Evolutionary conservation across 179 eudicot genomes (phyloP).

Genomic region (Corrigiola litoralis): DNA sequence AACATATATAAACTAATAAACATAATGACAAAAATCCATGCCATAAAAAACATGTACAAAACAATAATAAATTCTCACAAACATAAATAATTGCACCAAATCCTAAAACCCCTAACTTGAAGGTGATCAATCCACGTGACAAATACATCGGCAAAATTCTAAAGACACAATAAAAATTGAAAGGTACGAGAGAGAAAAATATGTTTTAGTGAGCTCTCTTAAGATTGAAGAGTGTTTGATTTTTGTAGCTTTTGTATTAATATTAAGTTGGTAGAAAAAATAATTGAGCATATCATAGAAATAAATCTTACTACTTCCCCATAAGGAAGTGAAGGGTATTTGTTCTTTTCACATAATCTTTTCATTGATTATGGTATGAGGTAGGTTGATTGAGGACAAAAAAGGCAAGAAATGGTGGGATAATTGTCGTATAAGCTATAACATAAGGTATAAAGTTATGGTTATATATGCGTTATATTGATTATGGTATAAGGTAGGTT

Average conservation of each 20-base stretch:
- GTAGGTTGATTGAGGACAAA: conserved; percentile 7
- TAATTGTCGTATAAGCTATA: not conserved
- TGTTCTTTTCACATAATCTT: not conserved
- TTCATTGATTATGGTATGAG: conserved; percentile 3
- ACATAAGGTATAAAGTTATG: not conserved
- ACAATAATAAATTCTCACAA: not conserved
- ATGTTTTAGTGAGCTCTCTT: not conserved
- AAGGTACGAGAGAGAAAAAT: not conserved
- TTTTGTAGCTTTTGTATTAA: not conserved
- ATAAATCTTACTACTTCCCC: not conserved
- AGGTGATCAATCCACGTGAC: not conserved
- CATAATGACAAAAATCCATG: not conserved
- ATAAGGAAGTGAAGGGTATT: not conserved
- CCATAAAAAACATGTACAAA: not conserved
- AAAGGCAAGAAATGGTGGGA: conserved; percentile 4
- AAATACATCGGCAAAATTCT: not conserved
- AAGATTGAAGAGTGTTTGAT: not conserved
- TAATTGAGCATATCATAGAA: not conserved
- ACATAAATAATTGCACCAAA: not conserved
- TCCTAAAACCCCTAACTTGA: conserved; percentile 13
- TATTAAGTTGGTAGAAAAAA: conserved; percentile 14
- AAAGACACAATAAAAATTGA: not conserved
- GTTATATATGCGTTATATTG: too few species aligned
- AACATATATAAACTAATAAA: not conserved
- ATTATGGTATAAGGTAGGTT: conserved; percentile 7